Conservation (phyloP, 2,329 filamentous ascomycete genomes). For the Gyromitra esculenta region DNA sequence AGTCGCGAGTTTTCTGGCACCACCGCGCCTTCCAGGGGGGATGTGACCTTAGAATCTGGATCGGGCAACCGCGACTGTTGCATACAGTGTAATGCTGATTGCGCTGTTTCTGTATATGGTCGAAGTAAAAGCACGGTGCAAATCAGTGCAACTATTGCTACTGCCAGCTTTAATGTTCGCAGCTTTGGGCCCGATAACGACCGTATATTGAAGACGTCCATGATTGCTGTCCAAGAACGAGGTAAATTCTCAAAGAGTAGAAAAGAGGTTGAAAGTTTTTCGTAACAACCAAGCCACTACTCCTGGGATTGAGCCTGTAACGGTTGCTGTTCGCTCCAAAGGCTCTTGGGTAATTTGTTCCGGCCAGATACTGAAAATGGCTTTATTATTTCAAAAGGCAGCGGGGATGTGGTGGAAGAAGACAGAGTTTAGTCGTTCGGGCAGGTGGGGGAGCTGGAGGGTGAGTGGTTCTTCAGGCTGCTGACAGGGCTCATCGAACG, state of each 20-base stretch:
- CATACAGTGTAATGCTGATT: constrained; percentile 17
- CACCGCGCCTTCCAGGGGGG: neutral
- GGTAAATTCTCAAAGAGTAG: neutral
- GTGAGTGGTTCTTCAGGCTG: too few species aligned
- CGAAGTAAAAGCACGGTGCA: constrained; percentile 18
- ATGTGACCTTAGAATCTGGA: neutral
- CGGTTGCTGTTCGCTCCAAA: neutral
- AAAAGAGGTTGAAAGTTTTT: neutral
- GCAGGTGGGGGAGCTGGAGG: too few species aligned
- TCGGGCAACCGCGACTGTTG: constrained; percentile 6
- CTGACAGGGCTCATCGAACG: too few species aligned
- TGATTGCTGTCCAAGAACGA: constrained; percentile 4
- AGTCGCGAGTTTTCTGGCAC: neutral
- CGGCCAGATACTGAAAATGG: too few species aligned
- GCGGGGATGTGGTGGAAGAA: too few species aligned
- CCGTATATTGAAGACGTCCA: constrained; percentile 33
- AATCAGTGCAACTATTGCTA: constrained; percentile 1
- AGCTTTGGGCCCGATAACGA: constrained; percentile 28
- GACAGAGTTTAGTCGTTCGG: too few species aligned
- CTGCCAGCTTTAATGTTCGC: constrained; percentile 21
- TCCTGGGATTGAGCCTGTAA: neutral
- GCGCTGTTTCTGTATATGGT: constrained; percentile 24
- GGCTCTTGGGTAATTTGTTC: too few species aligned
- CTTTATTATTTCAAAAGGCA: too few species aligned
- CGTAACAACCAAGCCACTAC: neutral